Conservation (phyloP, 2,329 filamentous ascomycete species). For the Clonostachys solani region DNA sequence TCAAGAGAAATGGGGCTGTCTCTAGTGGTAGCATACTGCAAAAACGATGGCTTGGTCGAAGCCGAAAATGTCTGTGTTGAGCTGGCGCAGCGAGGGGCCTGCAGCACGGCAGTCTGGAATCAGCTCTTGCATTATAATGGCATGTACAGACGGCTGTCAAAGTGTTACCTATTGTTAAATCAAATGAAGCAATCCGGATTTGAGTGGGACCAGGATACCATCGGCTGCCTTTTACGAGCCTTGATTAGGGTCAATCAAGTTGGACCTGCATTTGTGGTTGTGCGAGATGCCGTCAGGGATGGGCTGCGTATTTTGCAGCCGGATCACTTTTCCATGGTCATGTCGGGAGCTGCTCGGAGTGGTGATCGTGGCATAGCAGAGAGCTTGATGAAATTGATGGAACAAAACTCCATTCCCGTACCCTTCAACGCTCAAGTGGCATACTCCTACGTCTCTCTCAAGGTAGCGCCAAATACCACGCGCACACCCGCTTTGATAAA, state of each 20-base stretch:
- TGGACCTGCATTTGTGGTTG: conserved; percentile 42
- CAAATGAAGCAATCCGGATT: conserved; percentile 42
- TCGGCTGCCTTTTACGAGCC: conserved; percentile 42
- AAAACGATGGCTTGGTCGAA: conserved; percentile 25
- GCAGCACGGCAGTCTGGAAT: conserved; percentile 70
- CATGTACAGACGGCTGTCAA: conserved; percentile 47
- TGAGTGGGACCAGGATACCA: conserved; percentile 44
- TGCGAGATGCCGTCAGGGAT: conserved; percentile 37
- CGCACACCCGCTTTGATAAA: conserved; percentile 16
- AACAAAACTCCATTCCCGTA: conserved; percentile 30
- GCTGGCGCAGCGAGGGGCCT: conserved; percentile 45
- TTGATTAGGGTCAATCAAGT: conserved; percentile 44
- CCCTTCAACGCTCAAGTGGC: conserved; percentile 37
- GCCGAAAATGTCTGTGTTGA: conserved; percentile 36
- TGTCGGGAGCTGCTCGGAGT: conserved; percentile 43
- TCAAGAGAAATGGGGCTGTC: conserved; percentile 56
- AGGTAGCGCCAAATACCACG: conserved; percentile 3
- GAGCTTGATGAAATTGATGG: conserved; percentile 36
- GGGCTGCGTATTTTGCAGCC: conserved; percentile 37
- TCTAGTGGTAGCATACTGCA: conserved; percentile 64
- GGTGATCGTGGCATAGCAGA: conserved; percentile 36
- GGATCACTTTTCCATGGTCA: conserved; percentile 48
- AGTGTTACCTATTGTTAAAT: conserved; percentile 41
- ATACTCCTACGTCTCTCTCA: conserved; percentile 1
- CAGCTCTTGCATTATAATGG: conserved; percentile 68